Base-by-base conservation (phyloP, 257 asterid species). In the Solanum chilense region DNA sequence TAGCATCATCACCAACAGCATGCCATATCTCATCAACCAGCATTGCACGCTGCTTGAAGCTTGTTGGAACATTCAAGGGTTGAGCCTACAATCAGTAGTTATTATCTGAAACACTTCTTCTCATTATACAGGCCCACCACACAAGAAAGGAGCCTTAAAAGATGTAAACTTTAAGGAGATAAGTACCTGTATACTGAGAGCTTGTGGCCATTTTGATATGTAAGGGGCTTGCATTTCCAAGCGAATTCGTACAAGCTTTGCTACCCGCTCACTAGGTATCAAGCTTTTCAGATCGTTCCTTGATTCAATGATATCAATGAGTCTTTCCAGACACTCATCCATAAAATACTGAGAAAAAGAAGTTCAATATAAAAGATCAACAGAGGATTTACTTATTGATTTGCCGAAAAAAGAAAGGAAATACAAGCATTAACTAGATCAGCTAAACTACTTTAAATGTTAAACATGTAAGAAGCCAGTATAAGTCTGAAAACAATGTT, bases 161-260 rank as follows among this genome's bases (percentile, higher is more conserved):
- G 58, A 66, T 75, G 64, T 85, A 42, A 71, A 47, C 3, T n/a
- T 44, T 16, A 73, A 33, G 69, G 56, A 75, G 77, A 77, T 52
- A 42, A 42, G 52, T 80, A 96, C 99, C 95, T 96, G 99, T 89
- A 97, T 91, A 93, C 98, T 95, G 87, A 97, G 99, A 88, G 98
- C 98, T 90, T 93, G 98, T 84, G 96, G 94, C 98, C 98, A 97
- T 91, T 94, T 97, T 73, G 99, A 94, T 80, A 96, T 90, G 92
- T 91, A 94, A n/a, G 99, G 98, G 89, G 92, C 95, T 89, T 94
- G 99, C 98, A 95, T 95, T 87, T 97, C 99, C 88, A 97, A 90
- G 86, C 99, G 95, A 89, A 91, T 90, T 87, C 93, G 91, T 23
- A 95, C 96, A 88, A 95, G 95, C 90, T 93, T 90, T 15, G 94